Evolutionary conservation across 768 basidiomycete genomes (phyloP), one percentile per base, ranked within the genome.

Genomic region (Naganishia kalamii): DNA sequence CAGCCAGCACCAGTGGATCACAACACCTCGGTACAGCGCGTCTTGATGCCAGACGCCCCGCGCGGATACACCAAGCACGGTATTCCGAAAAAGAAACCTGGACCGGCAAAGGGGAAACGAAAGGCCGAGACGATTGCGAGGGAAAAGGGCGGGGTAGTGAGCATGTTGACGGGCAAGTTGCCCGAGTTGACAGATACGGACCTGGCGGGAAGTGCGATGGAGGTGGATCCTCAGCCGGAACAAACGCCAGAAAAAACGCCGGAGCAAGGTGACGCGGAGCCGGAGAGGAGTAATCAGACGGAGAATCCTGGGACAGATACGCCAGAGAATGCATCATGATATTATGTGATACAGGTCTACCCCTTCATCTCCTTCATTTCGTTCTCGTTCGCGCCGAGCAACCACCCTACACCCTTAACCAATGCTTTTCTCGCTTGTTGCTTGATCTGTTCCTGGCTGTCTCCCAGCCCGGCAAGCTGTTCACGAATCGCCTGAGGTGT

Each of bases 391-490:
- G 86, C 88, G 44, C 94, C 94, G 64, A 98, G 86, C 30, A 98
- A 81, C 94, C 94, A 98, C 30, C 93, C 93, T 60, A 98, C 90
- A 8, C 94, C 94, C 72, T 88, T 87, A 40, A 90, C 88, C 44
- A 98, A 77, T 3, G 86, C 90, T 33, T 87, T 83, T 52, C 85
- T 85, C 1, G 90, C 90, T 70, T 87, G 86, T n/a, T 83, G 41
- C 80, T 80, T 59, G 83, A 83, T 75, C 69, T 74, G n/a, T n/a
- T n/a, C 68, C 65, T 73, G 66, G 78, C 79, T 70, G 69, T 76
- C 65, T 70, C 74, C 49, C 68, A 74, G 32, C 50, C 72, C 48
- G 67, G 75, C 65, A 7, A 57, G 27, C 37, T 57, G 54, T 15
- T 57, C 54, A 1, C 54, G 54, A 80, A 78, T 51, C 15, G 51